These are phyloP conservation scores for Cyathus striatus DNA, from an alignment of 768 basidiomycete species.

Conservation along the genomic window DNA sequence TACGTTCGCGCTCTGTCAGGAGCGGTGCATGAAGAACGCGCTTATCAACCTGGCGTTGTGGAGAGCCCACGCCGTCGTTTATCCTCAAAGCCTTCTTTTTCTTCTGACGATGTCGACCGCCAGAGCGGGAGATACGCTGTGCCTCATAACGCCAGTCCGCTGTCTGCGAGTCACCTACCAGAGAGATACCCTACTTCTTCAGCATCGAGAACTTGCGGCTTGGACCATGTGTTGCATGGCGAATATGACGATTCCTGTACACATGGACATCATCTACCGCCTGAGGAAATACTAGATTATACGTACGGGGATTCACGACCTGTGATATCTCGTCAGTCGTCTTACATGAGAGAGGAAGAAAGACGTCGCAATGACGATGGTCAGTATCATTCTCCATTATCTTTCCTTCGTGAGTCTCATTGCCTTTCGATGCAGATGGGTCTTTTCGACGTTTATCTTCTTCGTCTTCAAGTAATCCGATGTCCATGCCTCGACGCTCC, in stretches of 20 bases:
- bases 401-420: too few species aligned
- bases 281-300: neutral
- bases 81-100: too few species aligned
- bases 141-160: neutral
- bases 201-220: neutral
- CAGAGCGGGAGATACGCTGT: neutral
- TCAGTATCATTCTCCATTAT: too few species aligned
- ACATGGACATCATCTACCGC: neutral
- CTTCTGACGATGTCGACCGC: neutral
- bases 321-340: neutral
- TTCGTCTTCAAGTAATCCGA: conserved; percentile 2
- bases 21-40: too few species aligned
- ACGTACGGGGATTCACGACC: neutral
- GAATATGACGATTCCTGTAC: neutral
- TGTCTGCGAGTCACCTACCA: neutral
- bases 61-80: too few species aligned
- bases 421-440: neutral
- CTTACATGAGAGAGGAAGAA: neutral
- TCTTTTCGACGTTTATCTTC: neutral
- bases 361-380: too few species aligned
- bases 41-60: too few species aligned
- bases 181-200: neutral
- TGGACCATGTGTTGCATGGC: neutral
- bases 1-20: too few species aligned
- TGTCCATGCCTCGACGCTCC: neutral